phyloP scores from a whole-genome alignment of 2,329 filamentous ascomycete genomes.

The Colletotrichum siamense region DNA sequence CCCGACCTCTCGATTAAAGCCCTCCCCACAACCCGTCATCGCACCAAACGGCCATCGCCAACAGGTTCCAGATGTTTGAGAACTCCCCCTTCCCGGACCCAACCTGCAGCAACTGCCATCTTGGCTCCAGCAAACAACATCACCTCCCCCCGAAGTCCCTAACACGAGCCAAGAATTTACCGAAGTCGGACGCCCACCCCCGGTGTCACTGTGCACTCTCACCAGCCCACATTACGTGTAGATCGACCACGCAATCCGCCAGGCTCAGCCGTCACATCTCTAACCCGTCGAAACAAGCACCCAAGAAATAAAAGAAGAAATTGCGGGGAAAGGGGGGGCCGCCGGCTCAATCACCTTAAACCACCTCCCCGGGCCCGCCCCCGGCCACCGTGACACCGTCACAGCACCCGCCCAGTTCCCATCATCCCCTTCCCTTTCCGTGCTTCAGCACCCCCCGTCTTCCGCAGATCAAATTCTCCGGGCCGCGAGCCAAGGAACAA shows the following conservation, averaged over 20 bases:
- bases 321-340: not conserved
- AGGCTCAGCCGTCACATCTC: conserved; percentile 4
- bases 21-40: not conserved
- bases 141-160: not conserved
- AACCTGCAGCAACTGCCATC: not conserved
- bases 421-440: not conserved
- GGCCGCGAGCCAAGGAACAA: not conserved
- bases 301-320: not conserved
- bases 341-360: not conserved
- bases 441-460: not conserved
- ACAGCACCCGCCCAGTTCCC: not conserved
- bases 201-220: not conserved
- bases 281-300: not conserved
- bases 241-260: not conserved
- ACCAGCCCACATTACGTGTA: not conserved
- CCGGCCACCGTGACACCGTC: not conserved
- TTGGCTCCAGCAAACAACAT: not conserved
- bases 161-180: not conserved
- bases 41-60: not conserved
- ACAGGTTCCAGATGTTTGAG: not conserved
- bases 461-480: not conserved
- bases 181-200: not conserved
- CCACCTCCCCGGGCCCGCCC: not conserved
- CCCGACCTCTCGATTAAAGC: not conserved
- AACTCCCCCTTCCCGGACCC: not conserved